Evolutionary conservation across 805 yeast genomes (phyloP), one percentile per base, ranked within the genome.

Genomic region (Kregervanrija delftensis): DNA sequence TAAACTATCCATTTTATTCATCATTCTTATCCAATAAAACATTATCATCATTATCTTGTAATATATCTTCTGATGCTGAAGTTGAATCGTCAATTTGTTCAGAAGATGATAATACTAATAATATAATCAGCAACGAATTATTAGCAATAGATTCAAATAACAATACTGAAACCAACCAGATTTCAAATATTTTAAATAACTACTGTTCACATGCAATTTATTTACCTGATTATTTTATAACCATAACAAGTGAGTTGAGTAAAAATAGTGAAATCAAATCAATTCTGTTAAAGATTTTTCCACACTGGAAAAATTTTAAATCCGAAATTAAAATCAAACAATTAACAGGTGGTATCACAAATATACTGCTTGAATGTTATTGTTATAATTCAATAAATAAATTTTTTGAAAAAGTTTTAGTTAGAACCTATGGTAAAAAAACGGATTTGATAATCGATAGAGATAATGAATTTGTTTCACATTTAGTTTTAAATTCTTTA

Each of bases 341-440:
- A 44, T 58, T 79, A 31, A 76, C 82, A 0, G 85, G 85, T 1
- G 85, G 85, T 10, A 79, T 79, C 51, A 79, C 85, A 13, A 79
- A 79, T 53, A 76, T 77, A 80, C 68, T 79, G 40, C 55, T 79
- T 32, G 66, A 72, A 28, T 75, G 81, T 53, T 61, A 63, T 9
- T 37, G 38, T n/a, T 44, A 30, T 12, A 34, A 39, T 22, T n/a
- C 16, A 14, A 11, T 14, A 2, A 16, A 37, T 5, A 16, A 39
- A 35, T 32, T 34, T 8, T 37, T 45, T 15, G 73, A 71, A 44
- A 64, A 61, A 5, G 79, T 75, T 0, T 68, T 84, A 13, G 79
- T 84, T 44, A 67, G 93, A 47, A 81, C 85, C 0, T 84, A 85
- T 52, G 93, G 93, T 8, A 73, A 76, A 45, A 89, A 89, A 11